Percentiles rank a stretch among this genome's conserved stretches.
Conservation (phyloP, 495 filamentous ascomycete genomes). For the Penicilliopsis zonata region DNA sequence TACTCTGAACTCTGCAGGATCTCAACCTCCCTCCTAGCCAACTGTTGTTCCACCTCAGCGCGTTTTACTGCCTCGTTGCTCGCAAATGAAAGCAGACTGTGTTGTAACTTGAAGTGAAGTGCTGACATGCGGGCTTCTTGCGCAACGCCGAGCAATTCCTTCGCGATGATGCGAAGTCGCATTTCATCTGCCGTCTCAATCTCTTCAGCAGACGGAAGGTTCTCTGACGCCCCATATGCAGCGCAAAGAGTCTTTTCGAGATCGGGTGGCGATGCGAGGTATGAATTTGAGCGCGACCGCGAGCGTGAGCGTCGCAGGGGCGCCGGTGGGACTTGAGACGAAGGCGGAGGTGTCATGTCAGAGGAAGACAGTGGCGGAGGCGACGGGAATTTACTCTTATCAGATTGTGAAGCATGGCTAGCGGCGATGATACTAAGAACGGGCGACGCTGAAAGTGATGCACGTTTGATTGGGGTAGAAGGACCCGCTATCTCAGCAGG, state of each 20-base stretch:
- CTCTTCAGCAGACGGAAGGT: conserved; percentile 49
- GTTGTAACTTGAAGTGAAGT: conserved; percentile 86
- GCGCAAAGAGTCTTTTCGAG: conserved; percentile 42
- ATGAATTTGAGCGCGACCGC: conserved; percentile 31
- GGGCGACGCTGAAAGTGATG: conserved; percentile 29
- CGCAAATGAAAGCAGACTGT: conserved; percentile 75
- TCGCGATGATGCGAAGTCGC: conserved; percentile 49
- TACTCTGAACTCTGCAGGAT: conserved; percentile 55
- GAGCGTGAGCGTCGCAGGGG: conserved; percentile 23
- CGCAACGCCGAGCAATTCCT: conserved; percentile 37
- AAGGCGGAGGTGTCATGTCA: conserved; percentile 63
- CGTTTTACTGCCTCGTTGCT: conserved; percentile 77
- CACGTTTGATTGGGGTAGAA: conserved; percentile 21
- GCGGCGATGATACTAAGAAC: conserved; percentile 19
- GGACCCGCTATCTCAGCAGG: conserved; percentile 28
- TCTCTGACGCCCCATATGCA: conserved; percentile 34
- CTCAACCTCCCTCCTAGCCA: conserved; percentile 83
- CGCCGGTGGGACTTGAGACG: conserved; percentile 47
- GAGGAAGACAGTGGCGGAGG: conserved; percentile 29
- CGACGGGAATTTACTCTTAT: conserved; percentile 23
- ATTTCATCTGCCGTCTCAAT: conserved; percentile 47
- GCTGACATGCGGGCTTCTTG: conserved; percentile 65
- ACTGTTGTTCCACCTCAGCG: conserved; percentile 84
- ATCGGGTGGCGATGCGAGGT: conserved; percentile 45
- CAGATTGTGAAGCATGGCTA: conserved; percentile 17